Conservation (phyloP, 2,329 filamentous ascomycete species). For the Xylaria sp. region DNA sequence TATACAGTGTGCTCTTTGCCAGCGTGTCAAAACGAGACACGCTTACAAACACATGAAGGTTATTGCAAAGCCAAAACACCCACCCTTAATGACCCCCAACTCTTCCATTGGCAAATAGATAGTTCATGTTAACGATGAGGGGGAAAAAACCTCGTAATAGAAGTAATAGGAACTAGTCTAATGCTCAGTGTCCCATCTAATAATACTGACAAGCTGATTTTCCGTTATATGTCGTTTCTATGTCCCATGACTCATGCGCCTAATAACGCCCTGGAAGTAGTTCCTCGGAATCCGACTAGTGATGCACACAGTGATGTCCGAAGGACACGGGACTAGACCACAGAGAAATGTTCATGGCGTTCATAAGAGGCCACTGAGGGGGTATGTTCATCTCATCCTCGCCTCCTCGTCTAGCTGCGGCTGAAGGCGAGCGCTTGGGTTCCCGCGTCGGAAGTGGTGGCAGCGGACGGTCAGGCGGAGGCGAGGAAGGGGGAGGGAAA, state of each 20-base stretch:
- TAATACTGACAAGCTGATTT: neutral
- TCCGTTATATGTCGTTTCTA: neutral
- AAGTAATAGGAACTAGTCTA: neutral
- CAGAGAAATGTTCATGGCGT: neutral
- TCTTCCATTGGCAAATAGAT: neutral
- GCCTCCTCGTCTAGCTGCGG: neutral
- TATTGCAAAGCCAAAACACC: neutral
- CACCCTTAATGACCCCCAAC: neutral
- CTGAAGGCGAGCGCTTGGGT: neutral
- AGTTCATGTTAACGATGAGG: neutral
- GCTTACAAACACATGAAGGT: neutral
- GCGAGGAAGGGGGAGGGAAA: constrained; percentile 7
- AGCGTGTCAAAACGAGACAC: neutral
- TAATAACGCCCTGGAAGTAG: neutral
- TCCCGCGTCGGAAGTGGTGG: neutral
- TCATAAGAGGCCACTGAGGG: neutral
- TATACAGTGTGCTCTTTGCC: neutral
- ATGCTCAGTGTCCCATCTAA: neutral
- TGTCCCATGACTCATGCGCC: neutral
- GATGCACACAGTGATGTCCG: neutral
- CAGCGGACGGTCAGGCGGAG: neutral
- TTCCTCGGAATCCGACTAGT: neutral
- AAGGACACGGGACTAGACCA: neutral
- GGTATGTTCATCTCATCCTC: neutral
- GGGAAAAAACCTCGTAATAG: neutral